These are phyloP conservation scores for Pseudozyma tsukubaensis DNA, from an alignment of 1,284 basidiomycete genomes.

Conservation along the genomic window DNA sequence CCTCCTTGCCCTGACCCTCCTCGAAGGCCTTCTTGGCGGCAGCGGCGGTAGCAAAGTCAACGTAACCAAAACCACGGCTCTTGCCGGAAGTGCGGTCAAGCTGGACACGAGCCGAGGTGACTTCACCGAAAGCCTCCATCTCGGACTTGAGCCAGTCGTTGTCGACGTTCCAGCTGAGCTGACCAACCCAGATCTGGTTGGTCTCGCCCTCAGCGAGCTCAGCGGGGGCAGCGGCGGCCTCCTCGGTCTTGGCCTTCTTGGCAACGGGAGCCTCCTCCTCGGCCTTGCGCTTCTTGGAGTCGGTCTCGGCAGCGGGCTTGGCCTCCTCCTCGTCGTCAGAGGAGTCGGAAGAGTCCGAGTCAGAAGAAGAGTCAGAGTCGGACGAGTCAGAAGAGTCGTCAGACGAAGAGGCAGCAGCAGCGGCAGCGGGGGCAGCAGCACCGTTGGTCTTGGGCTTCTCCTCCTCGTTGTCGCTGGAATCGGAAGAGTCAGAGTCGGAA, in stretches of 20 bases:
- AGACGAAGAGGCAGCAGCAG: slow-evolving; percentile 9
- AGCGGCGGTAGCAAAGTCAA: slow-evolving; percentile 78
- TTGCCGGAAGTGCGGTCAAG: slow-evolving; percentile 82
- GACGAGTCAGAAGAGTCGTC: slow-evolving; percentile 12
- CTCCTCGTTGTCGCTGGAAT: slow-evolving; percentile 22
- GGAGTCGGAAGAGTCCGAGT: slow-evolving; percentile 39
- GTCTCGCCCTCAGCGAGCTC: slow-evolving; percentile 72
- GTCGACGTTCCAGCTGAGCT: slow-evolving; percentile 96
- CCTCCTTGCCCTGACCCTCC: slow-evolving; percentile 83
- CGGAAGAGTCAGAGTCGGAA: slow-evolving; percentile 9
- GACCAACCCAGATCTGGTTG: slow-evolving; percentile 89
- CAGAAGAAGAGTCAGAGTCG: slow-evolving; percentile 24
- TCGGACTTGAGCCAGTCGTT: slow-evolving; percentile 93
- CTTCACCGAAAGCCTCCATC: slow-evolving; percentile 88
- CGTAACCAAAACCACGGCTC: slow-evolving; percentile 82
- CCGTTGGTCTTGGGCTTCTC: neutral
- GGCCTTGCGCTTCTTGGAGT: slow-evolving; percentile 82
- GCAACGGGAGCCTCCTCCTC: slow-evolving; percentile 76
- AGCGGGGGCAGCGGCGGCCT: slow-evolving; percentile 24
- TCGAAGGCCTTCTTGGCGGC: slow-evolving; percentile 74
- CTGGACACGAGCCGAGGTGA: slow-evolving; percentile 87
- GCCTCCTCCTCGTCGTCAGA: slow-evolving; percentile 63
- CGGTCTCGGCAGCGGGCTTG: slow-evolving; percentile 65
- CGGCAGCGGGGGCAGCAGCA: slow-evolving; percentile 6
- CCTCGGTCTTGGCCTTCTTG: slow-evolving; percentile 84